Percentiles rank a stretch among this genome's conserved stretches.
Evolutionary conservation across 2,329 filamentous ascomycete species (phyloP).

Genomic region (Alternaria hordeiaustralica): DNA sequence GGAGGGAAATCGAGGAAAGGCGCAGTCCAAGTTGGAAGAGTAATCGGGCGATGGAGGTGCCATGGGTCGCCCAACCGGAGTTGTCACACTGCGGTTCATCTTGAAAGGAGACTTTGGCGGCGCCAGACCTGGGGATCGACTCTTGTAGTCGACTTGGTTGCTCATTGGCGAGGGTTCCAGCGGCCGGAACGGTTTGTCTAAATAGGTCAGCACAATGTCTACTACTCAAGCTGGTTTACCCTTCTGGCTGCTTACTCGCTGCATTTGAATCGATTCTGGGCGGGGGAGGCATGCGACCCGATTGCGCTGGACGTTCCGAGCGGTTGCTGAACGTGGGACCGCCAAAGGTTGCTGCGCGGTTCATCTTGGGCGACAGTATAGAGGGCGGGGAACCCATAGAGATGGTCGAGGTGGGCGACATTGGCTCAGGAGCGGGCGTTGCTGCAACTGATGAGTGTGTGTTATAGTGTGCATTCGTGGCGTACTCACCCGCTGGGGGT

Average conservation of each 20-base stretch:
- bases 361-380: conserved; percentile 30
- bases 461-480: not conserved
- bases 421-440: conserved; percentile 15
- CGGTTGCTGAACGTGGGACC: conserved; percentile 37
- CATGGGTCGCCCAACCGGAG: conserved; percentile 42
- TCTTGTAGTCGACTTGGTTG: conserved; percentile 34
- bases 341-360: conserved; percentile 42
- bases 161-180: conserved; percentile 38
- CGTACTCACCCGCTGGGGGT: conserved; percentile 53
- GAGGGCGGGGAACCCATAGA: conserved; percentile 12
- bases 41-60: conserved; percentile 43
- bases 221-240: not conserved
- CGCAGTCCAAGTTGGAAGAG: conserved; percentile 54
- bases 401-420: conserved; percentile 14
- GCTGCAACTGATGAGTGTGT: conserved; percentile 21
- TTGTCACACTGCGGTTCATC: conserved; percentile 46
- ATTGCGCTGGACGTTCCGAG: conserved; percentile 42
- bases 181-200: conserved; percentile 46
- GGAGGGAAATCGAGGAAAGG: conserved; percentile 62
- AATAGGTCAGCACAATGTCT: conserved; percentile 19
- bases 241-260: conserved; percentile 60
- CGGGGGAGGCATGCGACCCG: conserved; percentile 56
- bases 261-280: conserved; percentile 63
- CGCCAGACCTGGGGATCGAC: conserved; percentile 30
- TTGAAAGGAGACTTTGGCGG: conserved; percentile 35